Base-by-base conservation (phyloP, 768 basidiomycete species). In the Lyophyllum semitale region DNA sequence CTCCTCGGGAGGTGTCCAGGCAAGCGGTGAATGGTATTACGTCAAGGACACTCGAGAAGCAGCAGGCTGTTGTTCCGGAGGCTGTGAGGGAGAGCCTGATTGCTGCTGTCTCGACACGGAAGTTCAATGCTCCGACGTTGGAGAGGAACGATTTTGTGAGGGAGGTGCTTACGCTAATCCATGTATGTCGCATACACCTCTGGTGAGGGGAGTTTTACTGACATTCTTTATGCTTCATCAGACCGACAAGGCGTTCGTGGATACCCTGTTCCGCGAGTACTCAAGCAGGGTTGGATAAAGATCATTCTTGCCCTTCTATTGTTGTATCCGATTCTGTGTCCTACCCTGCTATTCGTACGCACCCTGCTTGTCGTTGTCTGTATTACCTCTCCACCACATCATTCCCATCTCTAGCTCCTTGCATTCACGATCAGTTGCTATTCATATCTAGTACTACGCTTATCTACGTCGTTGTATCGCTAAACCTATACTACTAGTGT, bases 241-340 rank as follows among this genome's bases (percentile, higher is more conserved):
- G 88, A 87, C 80, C 51, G 84, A 89, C 72, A 77, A 81, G 59
- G 69, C 74, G 15, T 90, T 89, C 61, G 85, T 85, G 55, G 85
- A 90, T 59, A 69, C 72, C 35, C 75, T 88, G 43, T 86, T 77
- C 73, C 75, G 72, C 54, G 79, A 82, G 41, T 88, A 87, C 55
- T 68, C 62, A 26, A 62, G 55, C 49, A 59, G 63, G 42, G 35
- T 63, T 54, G 58, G 46, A 15, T 63, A 60, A 42, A 29, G 18
- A 30, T 47, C 23, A 15, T 44, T 30, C 22, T 44, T 42, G 33
- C 29, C 20, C 22, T 53, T 48, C 40, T 44, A 40, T 18, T 38
- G 43, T 32, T 51, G 47, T 41, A 41, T 27, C 33, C 37, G 32
- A 29, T 12, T 48, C 12, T 44, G 23, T 27, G 8, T 32, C 18